Conservation (phyloP, 192 early-diverging fungal species). For the Rhizoclosmatium globosum region DNA sequence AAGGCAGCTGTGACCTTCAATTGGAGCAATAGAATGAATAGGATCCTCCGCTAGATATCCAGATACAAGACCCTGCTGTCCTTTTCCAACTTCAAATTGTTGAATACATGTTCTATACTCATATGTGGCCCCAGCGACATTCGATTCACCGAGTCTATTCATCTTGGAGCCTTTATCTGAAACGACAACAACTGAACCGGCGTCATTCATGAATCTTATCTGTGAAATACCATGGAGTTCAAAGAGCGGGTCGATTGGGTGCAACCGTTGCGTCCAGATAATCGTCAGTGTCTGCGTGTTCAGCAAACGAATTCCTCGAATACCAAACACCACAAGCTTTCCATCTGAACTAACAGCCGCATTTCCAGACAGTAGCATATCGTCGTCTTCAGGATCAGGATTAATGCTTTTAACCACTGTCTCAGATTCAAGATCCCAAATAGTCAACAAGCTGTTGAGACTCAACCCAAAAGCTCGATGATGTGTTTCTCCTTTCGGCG, state of each 20-base stretch:
- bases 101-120: conserved; percentile 4
- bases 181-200: conserved; percentile 11
- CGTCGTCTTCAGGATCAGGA: conserved; percentile 29
- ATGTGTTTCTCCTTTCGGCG: neutral
- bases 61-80: too few relatives aligned
- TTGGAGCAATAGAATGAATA: neutral
- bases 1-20: conserved; percentile 3
- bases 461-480: conserved; percentile 23
- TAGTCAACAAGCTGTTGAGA: conserved; percentile 15
- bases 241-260: conserved; percentile 11
- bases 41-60: neutral
- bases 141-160: neutral
- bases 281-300: neutral
- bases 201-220: conserved; percentile 7
- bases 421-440: conserved; percentile 27
- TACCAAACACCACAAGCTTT: conserved; percentile 23
- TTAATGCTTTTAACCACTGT: conserved; percentile 13
- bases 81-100: neutral
- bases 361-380: conserved; percentile 13
- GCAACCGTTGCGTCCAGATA: conserved; percentile 17
- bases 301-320: conserved; percentile 8
- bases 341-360: conserved; percentile 26
- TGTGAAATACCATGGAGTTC: conserved; percentile 25
- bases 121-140: neutral
- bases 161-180: conserved; percentile 21